Evolutionary conservation across 1,284 basidiomycete genomes (phyloP).

Genomic region (Coniophora puteana): DNA sequence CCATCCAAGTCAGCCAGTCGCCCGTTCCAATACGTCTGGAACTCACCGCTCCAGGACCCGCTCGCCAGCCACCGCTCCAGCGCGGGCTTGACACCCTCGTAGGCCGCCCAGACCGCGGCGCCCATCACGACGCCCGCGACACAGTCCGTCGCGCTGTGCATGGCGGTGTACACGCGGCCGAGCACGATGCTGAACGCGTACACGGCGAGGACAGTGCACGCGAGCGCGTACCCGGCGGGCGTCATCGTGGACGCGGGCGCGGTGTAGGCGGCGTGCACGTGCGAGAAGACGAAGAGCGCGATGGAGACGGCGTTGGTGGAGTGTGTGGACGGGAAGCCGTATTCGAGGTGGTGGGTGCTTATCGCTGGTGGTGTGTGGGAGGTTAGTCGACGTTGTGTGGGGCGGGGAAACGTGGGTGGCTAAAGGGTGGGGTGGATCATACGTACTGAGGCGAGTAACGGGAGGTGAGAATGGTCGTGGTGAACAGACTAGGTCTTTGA

Average conservation of each 20-base stretch:
- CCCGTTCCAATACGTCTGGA: not conserved
- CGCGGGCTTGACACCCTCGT: constrained; percentile 33
- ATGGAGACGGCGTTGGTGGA: constrained; percentile 90
- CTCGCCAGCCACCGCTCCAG: constrained; percentile 49
- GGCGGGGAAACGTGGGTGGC: not conserved
- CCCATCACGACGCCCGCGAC: constrained; percentile 66
- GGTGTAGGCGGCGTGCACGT: constrained; percentile 45
- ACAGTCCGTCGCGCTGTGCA: constrained; percentile 87
- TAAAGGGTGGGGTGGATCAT: not conserved
- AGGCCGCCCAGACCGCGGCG: constrained; percentile 59
- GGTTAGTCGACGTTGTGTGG: not conserved
- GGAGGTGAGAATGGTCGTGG: constrained; percentile 92
- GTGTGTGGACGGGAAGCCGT: constrained; percentile 96
- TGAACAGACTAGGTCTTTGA: constrained; percentile 89
- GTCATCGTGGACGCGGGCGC: constrained; percentile 36
- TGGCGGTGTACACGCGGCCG: constrained; percentile 87
- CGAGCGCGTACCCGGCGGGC: constrained; percentile 35
- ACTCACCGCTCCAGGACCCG: constrained; percentile 52
- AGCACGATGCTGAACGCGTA: constrained; percentile 83
- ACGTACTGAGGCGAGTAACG: constrained; percentile 79
- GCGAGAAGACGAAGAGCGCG: constrained; percentile 70
- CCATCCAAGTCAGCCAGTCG: not conserved
- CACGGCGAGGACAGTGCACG: constrained; percentile 45
- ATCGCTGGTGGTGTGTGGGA: constrained; percentile 56
- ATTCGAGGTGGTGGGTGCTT: constrained; percentile 82